These are phyloP conservation scores for Termitomyces sp. DNA, from an alignment of 768 basidiomycete genomes.

Conservation along the genomic window DNA sequence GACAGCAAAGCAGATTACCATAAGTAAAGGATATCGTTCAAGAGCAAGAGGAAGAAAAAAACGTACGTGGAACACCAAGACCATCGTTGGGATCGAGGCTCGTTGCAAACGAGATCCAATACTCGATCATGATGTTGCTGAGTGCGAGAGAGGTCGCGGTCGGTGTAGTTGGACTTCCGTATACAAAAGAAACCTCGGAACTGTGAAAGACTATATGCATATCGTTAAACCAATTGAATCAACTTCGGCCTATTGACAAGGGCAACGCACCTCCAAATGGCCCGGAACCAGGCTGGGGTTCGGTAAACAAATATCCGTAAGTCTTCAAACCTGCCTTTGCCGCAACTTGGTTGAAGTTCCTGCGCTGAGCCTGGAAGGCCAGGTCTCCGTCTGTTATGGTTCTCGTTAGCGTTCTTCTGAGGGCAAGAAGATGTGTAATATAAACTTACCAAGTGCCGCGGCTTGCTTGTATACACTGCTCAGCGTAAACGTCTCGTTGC, in stretches of 20 bases:
- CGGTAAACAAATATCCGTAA: conserved; percentile 39
- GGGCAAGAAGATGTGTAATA: not conserved
- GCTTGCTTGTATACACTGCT: conserved; percentile 36
- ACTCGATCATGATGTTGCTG: conserved; percentile 41
- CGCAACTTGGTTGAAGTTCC: conserved; percentile 34
- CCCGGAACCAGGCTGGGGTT: conserved; percentile 23
- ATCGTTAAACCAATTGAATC: conserved; percentile 16
- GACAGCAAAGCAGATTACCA: conserved; percentile 13
- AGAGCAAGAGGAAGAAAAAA: not conserved
- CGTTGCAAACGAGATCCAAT: conserved; percentile 48
- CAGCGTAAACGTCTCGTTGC: conserved; percentile 45
- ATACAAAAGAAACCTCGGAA: conserved; percentile 31
- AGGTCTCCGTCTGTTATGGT: conserved; percentile 28
- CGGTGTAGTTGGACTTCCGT: conserved; percentile 21
- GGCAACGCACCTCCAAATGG: conserved; percentile 9
- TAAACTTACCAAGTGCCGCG: conserved; percentile 26
- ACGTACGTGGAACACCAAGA: conserved; percentile 31
- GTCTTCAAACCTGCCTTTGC: conserved; percentile 29
- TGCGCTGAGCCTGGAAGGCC: conserved; percentile 32
- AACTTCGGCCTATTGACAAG: not conserved
- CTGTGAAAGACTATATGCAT: conserved; percentile 26
- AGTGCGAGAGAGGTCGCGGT: conserved; percentile 23
- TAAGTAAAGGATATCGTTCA: not conserved
- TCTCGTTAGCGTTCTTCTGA: not conserved
- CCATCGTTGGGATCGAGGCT: conserved; percentile 45